phyloP scores from a whole-genome alignment of 164 flowering plant genomes.

The Berberis thunbergii region DNA sequence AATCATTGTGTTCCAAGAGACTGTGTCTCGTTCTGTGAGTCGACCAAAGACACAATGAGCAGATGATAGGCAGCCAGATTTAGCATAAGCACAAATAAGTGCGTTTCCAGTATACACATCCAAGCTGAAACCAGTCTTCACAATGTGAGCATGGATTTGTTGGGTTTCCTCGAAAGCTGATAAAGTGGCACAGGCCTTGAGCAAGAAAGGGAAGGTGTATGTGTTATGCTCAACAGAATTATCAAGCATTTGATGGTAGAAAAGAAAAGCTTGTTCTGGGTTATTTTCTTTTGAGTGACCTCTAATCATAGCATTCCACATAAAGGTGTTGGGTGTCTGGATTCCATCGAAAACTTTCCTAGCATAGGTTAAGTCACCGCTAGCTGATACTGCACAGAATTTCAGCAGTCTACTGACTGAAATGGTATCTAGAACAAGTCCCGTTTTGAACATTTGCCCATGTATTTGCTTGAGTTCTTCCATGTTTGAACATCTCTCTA shows the following conservation, averaged over 20 bases:
- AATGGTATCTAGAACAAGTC: slow-evolving; percentile 6
- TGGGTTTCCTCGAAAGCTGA: slow-evolving; percentile 7
- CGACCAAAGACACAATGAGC: slow-evolving; percentile 19
- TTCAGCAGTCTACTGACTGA: slow-evolving; percentile 15
- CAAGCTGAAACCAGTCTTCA: slow-evolving; percentile 15
- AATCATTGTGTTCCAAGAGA: slow-evolving; percentile 26
- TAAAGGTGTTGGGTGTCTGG: slow-evolving; percentile 12
- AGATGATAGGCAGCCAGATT: slow-evolving; percentile 10
- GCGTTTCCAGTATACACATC: slow-evolving; percentile 22
- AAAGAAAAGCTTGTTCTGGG: slow-evolving; percentile 8
- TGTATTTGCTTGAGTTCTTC: slow-evolving; percentile 21
- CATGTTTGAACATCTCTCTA: not conserved
- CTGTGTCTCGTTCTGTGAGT: slow-evolving; percentile 13
- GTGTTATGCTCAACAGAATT: slow-evolving; percentile 16
- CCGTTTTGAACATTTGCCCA: slow-evolving; percentile 17
- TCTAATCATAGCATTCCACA: slow-evolving; percentile 25
- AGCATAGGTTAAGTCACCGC: slow-evolving; percentile 17
- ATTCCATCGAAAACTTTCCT: slow-evolving; percentile 12
- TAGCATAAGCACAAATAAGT: slow-evolving; percentile 14
- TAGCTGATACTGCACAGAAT: slow-evolving; percentile 14
- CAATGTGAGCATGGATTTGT: slow-evolving; percentile 21
- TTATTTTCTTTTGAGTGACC: slow-evolving; percentile 11
- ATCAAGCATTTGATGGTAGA: slow-evolving; percentile 18
- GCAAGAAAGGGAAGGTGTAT: slow-evolving; percentile 24
- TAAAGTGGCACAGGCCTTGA: slow-evolving; percentile 14